Conservation (phyloP, 345 rosid species). For the Noccaea bulbosa region DNA sequence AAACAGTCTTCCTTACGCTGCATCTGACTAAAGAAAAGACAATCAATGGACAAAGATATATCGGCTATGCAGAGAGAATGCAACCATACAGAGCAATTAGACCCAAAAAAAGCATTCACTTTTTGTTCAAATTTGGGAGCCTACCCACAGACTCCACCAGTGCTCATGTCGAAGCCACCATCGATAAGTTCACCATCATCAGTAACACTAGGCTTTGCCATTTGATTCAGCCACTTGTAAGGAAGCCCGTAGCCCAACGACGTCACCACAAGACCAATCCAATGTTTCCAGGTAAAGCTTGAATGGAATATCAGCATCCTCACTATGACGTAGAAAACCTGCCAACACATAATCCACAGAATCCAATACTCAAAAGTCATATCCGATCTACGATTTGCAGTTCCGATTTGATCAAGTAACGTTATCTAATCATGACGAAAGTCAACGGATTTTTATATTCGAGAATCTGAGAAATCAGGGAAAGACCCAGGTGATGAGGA, state of each 20-base stretch:
- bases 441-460: background rate
- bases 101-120: background rate
- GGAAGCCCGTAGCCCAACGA: conserved; percentile 68
- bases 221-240: conserved; percentile 66
- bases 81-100: background rate
- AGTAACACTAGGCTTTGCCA: conserved; percentile 76
- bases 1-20: conserved; percentile 7
- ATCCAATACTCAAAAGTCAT: background rate
- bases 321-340: conserved; percentile 71
- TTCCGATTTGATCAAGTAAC: background rate
- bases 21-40: background rate
- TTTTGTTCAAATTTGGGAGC: conserved; percentile 7
- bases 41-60: background rate
- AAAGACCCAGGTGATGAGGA: conserved; percentile 3
- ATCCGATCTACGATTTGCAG: too few relatives aligned
- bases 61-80: conserved; percentile 17
- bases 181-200: conserved; percentile 85
- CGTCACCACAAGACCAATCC: conserved; percentile 73
- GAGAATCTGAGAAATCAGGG: conserved; percentile 5
- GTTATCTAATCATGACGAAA: background rate
- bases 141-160: conserved; percentile 93
- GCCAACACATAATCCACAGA: conserved; percentile 13
- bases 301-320: conserved; percentile 69
- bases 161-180: conserved; percentile 86
- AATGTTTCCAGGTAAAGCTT: conserved; percentile 78